These are phyloP conservation scores for Phytophthora tentaculata DNA, from an alignment of 352 stramenopile genomes.

Conservation along the genomic window DNA sequence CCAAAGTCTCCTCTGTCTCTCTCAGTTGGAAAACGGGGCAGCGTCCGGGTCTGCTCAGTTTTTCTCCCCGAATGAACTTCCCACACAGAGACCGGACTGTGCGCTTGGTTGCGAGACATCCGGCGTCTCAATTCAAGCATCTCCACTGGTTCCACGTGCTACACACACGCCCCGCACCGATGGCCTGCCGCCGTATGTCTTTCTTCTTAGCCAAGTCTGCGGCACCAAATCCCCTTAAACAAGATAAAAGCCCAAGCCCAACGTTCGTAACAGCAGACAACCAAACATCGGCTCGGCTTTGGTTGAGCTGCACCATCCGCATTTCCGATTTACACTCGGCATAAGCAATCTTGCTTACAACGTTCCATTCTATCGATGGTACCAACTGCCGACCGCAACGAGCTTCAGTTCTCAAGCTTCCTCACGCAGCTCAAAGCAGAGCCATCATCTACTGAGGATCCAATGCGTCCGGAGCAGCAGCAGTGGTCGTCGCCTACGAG, in stretches of 20 bases:
- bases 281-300: slow-evolving; percentile 28
- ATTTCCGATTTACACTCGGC: slow-evolving; percentile 40
- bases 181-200: slow-evolving; percentile 35
- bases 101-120: slow-evolving; percentile 35
- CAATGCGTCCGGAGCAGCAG: slow-evolving; percentile 26
- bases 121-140: slow-evolving; percentile 37
- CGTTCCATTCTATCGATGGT: slow-evolving; percentile 22
- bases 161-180: slow-evolving; percentile 34
- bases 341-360: slow-evolving; percentile 42
- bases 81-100: slow-evolving; percentile 17
- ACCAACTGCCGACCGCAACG: slow-evolving; percentile 24
- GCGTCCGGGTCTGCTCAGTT: slow-evolving; percentile 14
- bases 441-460: slow-evolving; percentile 24
- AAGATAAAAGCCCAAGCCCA: slow-evolving; percentile 17
- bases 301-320: slow-evolving; percentile 19
- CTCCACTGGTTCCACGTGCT: slow-evolving; percentile 37
- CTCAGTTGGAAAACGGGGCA: slow-evolving; percentile 24
- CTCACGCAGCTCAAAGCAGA: slow-evolving; percentile 44
- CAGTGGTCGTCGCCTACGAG: slow-evolving; percentile 46
- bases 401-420: slow-evolving; percentile 54
- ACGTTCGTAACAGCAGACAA: slow-evolving; percentile 35
- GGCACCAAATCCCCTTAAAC: slow-evolving; percentile 25
- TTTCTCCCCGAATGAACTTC: slow-evolving; percentile 43
- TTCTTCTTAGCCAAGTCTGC: slow-evolving; percentile 38
- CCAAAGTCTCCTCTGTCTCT: slow-evolving; percentile 33